Percentiles rank a stretch among this genome's conserved stretches.
phyloP scores from a whole-genome alignment of 73 alveolate species.

The Paramecium primaurelia region DNA sequence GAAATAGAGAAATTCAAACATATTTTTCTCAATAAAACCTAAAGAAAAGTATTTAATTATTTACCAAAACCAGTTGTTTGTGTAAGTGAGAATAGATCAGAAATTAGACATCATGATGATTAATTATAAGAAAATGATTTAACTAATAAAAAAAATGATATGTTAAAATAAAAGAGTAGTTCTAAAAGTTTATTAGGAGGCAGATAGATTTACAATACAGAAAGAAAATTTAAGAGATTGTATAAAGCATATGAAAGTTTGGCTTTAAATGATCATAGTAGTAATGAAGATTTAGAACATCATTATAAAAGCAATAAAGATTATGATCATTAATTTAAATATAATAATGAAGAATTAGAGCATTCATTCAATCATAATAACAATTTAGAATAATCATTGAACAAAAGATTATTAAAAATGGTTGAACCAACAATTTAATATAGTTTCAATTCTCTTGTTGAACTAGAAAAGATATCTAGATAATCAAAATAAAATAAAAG shows the following conservation, averaged over 20 bases:
- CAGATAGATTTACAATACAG: not conserved
- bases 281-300: not conserved
- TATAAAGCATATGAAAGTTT: not conserved
- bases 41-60: not conserved
- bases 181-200: not conserved
- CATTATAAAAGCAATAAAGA: not conserved
- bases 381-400: not conserved
- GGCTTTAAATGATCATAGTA: not conserved
- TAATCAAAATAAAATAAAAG: not conserved
- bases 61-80: not conserved
- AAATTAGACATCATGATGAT: not conserved
- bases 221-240: not conserved
- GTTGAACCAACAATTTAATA: not conserved
- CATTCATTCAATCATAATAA: not conserved
- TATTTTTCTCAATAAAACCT: not conserved
- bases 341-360: not conserved
- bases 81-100: not conserved
- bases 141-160: not conserved
- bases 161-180: not conserved
- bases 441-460: not conserved
- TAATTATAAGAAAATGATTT: not conserved
- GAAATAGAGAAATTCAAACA: not conserved
- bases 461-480: not conserved
- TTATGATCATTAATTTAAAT: not conserved
- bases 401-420: not conserved